phyloP scores from a whole-genome alignment of 2,329 filamentous ascomycete genomes.

The Microcyclospora tardicrescens region DNA sequence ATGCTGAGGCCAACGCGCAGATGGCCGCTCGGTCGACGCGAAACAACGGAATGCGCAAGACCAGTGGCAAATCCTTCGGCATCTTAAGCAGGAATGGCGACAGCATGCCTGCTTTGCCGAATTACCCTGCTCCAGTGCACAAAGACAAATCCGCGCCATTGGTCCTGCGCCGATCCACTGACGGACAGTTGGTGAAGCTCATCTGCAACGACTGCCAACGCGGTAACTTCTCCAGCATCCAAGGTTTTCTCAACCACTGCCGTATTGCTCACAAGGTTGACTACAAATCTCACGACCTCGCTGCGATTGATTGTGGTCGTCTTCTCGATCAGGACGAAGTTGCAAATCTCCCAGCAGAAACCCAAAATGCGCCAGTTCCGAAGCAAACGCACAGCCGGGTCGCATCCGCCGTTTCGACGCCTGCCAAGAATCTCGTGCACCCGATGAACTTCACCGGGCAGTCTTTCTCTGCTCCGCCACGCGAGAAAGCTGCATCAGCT shows the following conservation, averaged over 20 bases:
- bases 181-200: slow-evolving; percentile 77
- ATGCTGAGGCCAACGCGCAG: slow-evolving; percentile 1
- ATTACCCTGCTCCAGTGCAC: slow-evolving; percentile 58
- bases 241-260: slow-evolving; percentile 99
- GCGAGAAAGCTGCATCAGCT: slow-evolving; percentile 3
- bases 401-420: slow-evolving; percentile 6
- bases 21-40: slow-evolving; percentile 65
- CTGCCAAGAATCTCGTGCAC: slow-evolving; percentile 16
- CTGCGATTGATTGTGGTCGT: slow-evolving; percentile 75
- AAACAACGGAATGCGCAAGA: slow-evolving; percentile 51
- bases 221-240: slow-evolving; percentile 87
- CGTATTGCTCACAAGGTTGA: slow-evolving; percentile 88
- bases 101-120: slow-evolving; percentile 38
- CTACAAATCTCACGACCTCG: slow-evolving; percentile 92
- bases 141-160: slow-evolving; percentile 63
- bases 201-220: slow-evolving; percentile 77
- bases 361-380: slow-evolving; percentile 8
- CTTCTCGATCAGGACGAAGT: slow-evolving; percentile 58
- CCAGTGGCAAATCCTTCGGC: slow-evolving; percentile 40
- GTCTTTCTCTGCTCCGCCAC: background rate
- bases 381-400: slow-evolving; percentile 5
- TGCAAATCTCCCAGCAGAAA: slow-evolving; percentile 18
- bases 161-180: slow-evolving; percentile 66
- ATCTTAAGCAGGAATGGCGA: slow-evolving; percentile 49
- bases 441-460: slow-evolving; percentile 15